Base-by-base conservation (phyloP, 495 filamentous ascomycete species). In the Neurospora sp. region DNA sequence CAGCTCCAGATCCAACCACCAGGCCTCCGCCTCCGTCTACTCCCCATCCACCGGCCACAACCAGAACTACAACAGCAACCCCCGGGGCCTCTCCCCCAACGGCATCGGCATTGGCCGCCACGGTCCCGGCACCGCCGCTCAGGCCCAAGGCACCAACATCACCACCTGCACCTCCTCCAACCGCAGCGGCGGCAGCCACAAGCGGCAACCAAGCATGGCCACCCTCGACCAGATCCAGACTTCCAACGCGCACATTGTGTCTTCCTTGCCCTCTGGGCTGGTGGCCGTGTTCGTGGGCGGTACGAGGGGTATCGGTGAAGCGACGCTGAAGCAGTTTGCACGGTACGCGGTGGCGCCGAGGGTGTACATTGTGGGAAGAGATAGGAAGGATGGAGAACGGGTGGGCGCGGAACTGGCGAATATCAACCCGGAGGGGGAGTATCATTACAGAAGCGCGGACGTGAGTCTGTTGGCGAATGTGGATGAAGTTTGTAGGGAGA, bases 221-320 rank as follows among this genome's bases (percentile, higher is more conserved):
- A 73, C 76, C 8, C 73, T 84, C 40, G 53, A 77, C 14, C 77
- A 81, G 10, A 77, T 84, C 53, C 78, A 78, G 38, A 69, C 78
- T 1, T 85, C 84, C 7, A 85, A 85, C 71, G 70, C 77, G 4
- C 75, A 74, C 8, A 84, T 87, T 73, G 69, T 77, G 9, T 75
- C 77, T 6, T 31, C 72, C 0, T 79, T 87, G 18, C 84, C 84
- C 9, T 39, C 79, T 0, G 80, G 82, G 4, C 77, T 87, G 1
- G 83, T 87, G 3, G 87, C 84, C 39, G 84, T 90, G 69, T 89
- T 90, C 74, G 89, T 89, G 18, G 90, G 91, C 68, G 91, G 83
- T 35, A 93, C 91, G 0, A 86, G 85, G 41, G 91, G 89, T 42
- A 88, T 93, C 71, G 89, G 88, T 47, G 83, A 88, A 73, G 75